Evolutionary conservation across 139 green algal species (phyloP).

Genomic region (Picochlorum costavermella): DNA sequence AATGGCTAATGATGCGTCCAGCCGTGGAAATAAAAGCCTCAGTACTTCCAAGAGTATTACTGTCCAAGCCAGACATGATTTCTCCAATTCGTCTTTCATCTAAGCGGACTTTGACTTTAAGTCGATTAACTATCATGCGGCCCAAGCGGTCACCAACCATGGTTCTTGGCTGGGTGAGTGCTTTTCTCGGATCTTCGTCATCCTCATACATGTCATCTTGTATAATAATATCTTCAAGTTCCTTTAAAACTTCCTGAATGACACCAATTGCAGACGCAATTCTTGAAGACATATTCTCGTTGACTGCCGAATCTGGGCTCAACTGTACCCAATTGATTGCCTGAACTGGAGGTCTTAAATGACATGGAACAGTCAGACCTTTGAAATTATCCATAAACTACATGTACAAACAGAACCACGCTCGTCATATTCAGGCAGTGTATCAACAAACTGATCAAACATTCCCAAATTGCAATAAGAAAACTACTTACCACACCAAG

Average conservation of each 20-base stretch:
- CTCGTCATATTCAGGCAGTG: slow-evolving; percentile 25
- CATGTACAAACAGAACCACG: neutral
- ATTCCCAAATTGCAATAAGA: no score
- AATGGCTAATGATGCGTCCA: slow-evolving; percentile 36
- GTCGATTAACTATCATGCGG: slow-evolving; percentile 43
- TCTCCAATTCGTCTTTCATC: slow-evolving; percentile 52
- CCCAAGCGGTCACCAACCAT: slow-evolving; percentile 24
- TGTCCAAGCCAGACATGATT: slow-evolving; percentile 41
- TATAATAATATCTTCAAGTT: slow-evolving; percentile 17
- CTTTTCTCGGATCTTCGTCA: slow-evolving; percentile 20
- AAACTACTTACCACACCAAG: slow-evolving; percentile 13
- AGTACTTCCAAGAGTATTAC: slow-evolving; percentile 17
- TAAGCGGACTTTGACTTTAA: slow-evolving; percentile 43
- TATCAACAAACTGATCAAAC: neutral
- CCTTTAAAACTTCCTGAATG: slow-evolving; percentile 20
- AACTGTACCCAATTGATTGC: slow-evolving; percentile 32
- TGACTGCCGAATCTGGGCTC: slow-evolving; percentile 31
- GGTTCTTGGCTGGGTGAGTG: slow-evolving; percentile 25
- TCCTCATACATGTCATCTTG: slow-evolving; percentile 6
- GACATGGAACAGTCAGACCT: slow-evolving; percentile 36
- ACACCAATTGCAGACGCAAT: slow-evolving; percentile 12
- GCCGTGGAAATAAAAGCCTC: slow-evolving; percentile 27
- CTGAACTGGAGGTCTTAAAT: slow-evolving; percentile 38
- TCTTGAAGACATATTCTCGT: slow-evolving; percentile 19
- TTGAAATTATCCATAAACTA: slow-evolving; percentile 48